phyloP scores from a whole-genome alignment of 148 eudicot species.

The Chenopodium quinoa region DNA sequence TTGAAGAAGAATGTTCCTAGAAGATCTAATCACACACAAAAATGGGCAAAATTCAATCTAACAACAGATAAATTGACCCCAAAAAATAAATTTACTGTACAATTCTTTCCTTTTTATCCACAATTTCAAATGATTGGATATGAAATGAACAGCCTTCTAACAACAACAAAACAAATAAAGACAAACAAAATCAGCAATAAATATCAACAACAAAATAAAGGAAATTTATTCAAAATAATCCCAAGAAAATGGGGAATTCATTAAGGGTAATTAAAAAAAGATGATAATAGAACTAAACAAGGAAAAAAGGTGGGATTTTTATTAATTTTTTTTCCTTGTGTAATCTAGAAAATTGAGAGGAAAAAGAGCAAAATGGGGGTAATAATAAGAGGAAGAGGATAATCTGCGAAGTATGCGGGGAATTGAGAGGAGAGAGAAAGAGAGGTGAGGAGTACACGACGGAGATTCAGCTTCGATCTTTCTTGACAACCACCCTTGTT shows the following conservation, averaged over 20 bases:
- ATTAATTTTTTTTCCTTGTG: neutral
- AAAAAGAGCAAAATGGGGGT: neutral
- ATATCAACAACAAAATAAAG: neutral
- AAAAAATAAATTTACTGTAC: neutral
- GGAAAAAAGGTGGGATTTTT: neutral
- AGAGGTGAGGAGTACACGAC: slow-evolving; percentile 28
- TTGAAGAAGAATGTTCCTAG: neutral
- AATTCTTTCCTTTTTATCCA: neutral
- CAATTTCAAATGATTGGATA: slow-evolving; percentile 8
- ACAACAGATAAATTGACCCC: neutral
- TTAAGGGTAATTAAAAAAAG: neutral
- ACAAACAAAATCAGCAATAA: neutral
- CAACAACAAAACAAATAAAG: neutral
- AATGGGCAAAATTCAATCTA: neutral
- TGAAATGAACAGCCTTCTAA: neutral
- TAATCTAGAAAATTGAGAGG: neutral
- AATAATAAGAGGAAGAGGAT: neutral
- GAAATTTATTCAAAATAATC: neutral
- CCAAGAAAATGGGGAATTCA: neutral
- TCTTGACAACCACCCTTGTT: slow-evolving; percentile 3
- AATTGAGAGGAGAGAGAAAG: slow-evolving; percentile 5
- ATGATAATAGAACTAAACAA: neutral
- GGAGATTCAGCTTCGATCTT: slow-evolving; percentile 1
- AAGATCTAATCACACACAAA: slow-evolving; percentile 17
- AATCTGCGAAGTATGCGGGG: slow-evolving; percentile 5